Conservation (phyloP, 352 stramenopile species). For the Globisporangium orthogonon region DNA sequence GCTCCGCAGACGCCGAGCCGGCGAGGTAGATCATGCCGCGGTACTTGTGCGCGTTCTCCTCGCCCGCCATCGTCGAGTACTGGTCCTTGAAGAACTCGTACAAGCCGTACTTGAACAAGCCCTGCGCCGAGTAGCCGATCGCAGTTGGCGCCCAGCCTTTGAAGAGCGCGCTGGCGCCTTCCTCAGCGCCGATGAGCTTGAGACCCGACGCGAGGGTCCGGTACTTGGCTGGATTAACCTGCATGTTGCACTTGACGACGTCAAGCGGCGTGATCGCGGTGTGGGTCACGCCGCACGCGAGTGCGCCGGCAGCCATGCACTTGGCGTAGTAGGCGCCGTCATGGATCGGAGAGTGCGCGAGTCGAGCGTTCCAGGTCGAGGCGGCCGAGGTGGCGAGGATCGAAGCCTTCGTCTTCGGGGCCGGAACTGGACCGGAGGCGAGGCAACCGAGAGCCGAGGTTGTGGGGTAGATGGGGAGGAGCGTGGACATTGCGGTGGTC, state of each 20-base stretch:
- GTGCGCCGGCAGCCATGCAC: slow-evolving; percentile 91
- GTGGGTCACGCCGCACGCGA: slow-evolving; percentile 92
- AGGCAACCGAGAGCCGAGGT: no score
- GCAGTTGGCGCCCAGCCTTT: slow-evolving; percentile 91
- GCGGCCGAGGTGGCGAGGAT: slow-evolving; percentile 69
- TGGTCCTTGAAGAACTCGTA: slow-evolving; percentile 96
- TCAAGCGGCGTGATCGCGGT: slow-evolving; percentile 91
- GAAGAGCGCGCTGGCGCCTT: slow-evolving; percentile 75
- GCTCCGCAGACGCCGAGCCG: slow-evolving; percentile 90
- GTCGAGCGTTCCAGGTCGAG: slow-evolving; percentile 70
- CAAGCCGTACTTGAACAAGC: slow-evolving; percentile 92
- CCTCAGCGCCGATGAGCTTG: slow-evolving; percentile 83
- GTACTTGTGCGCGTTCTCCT: slow-evolving; percentile 93
- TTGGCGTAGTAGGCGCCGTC: slow-evolving; percentile 91
- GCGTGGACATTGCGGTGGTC: no score
- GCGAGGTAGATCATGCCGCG: slow-evolving; percentile 89
- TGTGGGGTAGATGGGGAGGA: no score
- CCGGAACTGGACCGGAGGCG: no score
- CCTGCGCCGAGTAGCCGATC: slow-evolving; percentile 89
- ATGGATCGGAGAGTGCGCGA: slow-evolving; percentile 76
- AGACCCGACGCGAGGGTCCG: slow-evolving; percentile 66
- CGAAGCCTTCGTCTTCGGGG: slow-evolving; percentile 3
- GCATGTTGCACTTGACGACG: slow-evolving; percentile 95
- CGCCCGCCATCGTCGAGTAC: slow-evolving; percentile 87
- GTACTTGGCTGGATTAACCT: slow-evolving; percentile 89